Evolutionary conservation across 805 yeast species (phyloP).

Genomic region (Starmerella stellata): DNA sequence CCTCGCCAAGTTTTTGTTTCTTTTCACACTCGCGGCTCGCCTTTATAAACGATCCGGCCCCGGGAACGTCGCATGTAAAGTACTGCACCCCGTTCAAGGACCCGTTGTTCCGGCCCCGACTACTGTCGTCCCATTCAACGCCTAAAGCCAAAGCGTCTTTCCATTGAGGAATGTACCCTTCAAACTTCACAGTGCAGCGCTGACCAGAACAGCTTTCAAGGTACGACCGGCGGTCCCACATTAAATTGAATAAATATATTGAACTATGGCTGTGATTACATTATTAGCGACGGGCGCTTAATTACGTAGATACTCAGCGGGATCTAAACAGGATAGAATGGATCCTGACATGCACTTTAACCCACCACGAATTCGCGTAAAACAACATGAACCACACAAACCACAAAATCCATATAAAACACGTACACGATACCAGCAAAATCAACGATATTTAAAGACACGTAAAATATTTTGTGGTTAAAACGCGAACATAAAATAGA

Average conservation of each 20-base stretch:
- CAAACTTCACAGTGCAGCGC: slow-evolving; percentile 43
- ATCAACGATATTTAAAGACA: too few relatives aligned
- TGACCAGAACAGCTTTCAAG: slow-evolving; percentile 22
- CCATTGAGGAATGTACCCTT: slow-evolving; percentile 53
- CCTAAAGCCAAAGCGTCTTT: slow-evolving; percentile 41
- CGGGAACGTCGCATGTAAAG: slow-evolving; percentile 29
- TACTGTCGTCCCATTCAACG: slow-evolving; percentile 65
- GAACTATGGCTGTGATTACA: neutral
- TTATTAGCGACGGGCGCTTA: too few relatives aligned
- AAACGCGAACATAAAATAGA: too few relatives aligned
- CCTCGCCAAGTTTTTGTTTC: slow-evolving; percentile 27
- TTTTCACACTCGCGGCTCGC: slow-evolving; percentile 24
- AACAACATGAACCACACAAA: too few relatives aligned
- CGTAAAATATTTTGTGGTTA: too few relatives aligned
- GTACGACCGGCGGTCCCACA: slow-evolving; percentile 20
- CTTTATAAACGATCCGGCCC: slow-evolving; percentile 51
- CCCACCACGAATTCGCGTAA: too few relatives aligned
- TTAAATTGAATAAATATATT: neutral
- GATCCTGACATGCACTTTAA: too few relatives aligned
- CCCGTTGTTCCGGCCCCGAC: slow-evolving; percentile 62
- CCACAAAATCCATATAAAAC: too few relatives aligned
- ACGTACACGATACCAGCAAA: too few relatives aligned
- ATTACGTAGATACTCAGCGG: too few relatives aligned
- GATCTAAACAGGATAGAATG: too few relatives aligned
- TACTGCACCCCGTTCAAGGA: slow-evolving; percentile 34